These are phyloP conservation scores for Theobroma cacao DNA, from an alignment of 345 rosid genomes.

Conservation along the genomic window DNA sequence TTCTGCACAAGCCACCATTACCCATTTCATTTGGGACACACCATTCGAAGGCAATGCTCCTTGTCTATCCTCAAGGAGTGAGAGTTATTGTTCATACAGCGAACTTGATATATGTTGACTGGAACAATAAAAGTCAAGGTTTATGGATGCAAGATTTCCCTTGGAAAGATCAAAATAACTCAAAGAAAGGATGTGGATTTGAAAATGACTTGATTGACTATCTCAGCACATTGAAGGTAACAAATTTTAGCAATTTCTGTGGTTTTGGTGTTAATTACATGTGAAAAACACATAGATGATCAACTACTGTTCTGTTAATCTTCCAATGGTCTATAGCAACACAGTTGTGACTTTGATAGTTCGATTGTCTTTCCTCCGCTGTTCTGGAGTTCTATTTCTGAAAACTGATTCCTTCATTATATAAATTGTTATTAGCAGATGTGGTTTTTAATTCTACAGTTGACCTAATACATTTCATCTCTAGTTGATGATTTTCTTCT, in stretches of 20 bases:
- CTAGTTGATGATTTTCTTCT: not conserved
- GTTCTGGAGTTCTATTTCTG: not conserved
- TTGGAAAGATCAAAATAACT: constrained; percentile 68
- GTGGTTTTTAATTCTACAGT: too few relatives aligned
- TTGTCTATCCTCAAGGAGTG: constrained; percentile 77
- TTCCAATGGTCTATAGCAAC: not conserved
- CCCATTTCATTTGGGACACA: constrained; percentile 93
- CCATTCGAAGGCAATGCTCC: constrained; percentile 93
- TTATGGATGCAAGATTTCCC: constrained; percentile 99
- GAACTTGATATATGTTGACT: constrained; percentile 82
- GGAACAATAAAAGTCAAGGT: constrained; percentile 98
- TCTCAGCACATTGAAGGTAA: constrained; percentile 79
- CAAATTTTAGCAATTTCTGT: not conserved
- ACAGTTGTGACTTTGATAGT: too few relatives aligned
- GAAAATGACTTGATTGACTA: constrained; percentile 86
- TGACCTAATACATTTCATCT: too few relatives aligned
- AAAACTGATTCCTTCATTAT: too few relatives aligned
- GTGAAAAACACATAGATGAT: not conserved
- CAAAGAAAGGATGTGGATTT: constrained; percentile 51
- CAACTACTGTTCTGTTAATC: not conserved
- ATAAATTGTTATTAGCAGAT: too few relatives aligned
- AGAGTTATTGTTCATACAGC: constrained; percentile 91
- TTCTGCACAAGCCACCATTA: constrained; percentile 81
- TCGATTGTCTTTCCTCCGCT: not conserved
- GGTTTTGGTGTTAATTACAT: not conserved